Evolutionary conservation across 2,329 filamentous ascomycete genomes (phyloP), one percentile per base, ranked within the genome.

Genomic region (Talaromyces sp.): DNA sequence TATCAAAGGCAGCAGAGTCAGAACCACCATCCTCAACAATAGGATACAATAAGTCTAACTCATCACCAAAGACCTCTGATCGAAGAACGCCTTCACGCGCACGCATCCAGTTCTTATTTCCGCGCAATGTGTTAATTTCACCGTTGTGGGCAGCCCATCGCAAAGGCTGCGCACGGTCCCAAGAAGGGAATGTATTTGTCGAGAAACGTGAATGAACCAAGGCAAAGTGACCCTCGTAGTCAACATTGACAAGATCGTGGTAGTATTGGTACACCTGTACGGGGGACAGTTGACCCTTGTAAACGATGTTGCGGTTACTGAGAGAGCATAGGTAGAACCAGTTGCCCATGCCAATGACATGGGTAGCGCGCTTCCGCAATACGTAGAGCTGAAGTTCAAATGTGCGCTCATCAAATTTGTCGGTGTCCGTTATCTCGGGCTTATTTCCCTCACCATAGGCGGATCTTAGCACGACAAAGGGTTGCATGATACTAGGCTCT

Each of bases 101-200:
- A 65, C 92, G 88, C 93, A 97, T 97, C 93, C 93, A 97, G 78
- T 97, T 97, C 83, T 97, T 97, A 81, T 97, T 97, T 56, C 93
- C 93, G 71, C 93, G 89, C 57, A 97, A 80, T 1, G 93, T 97
- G 76, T 97, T 97, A 72, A 97, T 97, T 78, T 97, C 93, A 81
- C 93, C 93, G 74, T 97, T 97, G 81, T 97, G 93, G 67, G 93
- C 93, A 61, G 92, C 92, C 93, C 93, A 97, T 76, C 93, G 86
- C 60, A 97, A 80, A 58, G 93, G 93, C 79, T 97, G 93, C 56
- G 93, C 94, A 78, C 93, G 89, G 75, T 97, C 94, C 93, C 93
- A 97, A 1, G 91, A 96, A 17, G 93, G 93, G 77, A 97, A 97
- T 47, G 93, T 97, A 81, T 97, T 97, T 56, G 93, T 97, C 27